A percentile compares a stretch with the other conserved stretches of the same genome.
Conservation (phyloP, 345 rosid species). For the Salix brachista region DNA sequence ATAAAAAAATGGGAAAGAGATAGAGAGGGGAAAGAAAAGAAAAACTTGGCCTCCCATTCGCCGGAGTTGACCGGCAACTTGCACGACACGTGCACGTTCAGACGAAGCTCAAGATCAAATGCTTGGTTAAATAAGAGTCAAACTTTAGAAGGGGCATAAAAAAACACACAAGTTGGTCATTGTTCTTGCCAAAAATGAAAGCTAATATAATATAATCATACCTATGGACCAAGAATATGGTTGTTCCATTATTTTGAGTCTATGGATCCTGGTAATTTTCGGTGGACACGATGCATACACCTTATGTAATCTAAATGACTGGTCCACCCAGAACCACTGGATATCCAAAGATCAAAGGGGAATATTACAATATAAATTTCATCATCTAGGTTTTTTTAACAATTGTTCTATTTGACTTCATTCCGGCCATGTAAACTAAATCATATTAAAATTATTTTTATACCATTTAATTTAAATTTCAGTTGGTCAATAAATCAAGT, state of each 20-base stretch:
- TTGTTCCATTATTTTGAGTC: neutral
- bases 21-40: neutral
- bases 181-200: neutral
- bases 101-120: neutral
- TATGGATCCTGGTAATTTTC: neutral
- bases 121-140: neutral
- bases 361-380: neutral
- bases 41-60: neutral
- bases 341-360: neutral
- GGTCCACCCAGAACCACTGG: neutral
- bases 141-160: neutral
- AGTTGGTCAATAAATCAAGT: no score
- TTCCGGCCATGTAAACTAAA: no score
- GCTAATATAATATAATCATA: neutral
- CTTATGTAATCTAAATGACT: neutral
- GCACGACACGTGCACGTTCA: neutral
- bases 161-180: neutral
- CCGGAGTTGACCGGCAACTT: conserved; percentile 28
- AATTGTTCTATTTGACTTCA: no score
- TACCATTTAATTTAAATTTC: no score
- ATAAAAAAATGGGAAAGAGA: neutral
- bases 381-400: no score
- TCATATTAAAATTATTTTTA: no score
- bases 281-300: neutral
- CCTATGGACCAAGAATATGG: neutral